These are phyloP conservation scores for Trichodelitschia bisporula DNA, from an alignment of 495 filamentous ascomycete species.

Conservation along the genomic window DNA sequence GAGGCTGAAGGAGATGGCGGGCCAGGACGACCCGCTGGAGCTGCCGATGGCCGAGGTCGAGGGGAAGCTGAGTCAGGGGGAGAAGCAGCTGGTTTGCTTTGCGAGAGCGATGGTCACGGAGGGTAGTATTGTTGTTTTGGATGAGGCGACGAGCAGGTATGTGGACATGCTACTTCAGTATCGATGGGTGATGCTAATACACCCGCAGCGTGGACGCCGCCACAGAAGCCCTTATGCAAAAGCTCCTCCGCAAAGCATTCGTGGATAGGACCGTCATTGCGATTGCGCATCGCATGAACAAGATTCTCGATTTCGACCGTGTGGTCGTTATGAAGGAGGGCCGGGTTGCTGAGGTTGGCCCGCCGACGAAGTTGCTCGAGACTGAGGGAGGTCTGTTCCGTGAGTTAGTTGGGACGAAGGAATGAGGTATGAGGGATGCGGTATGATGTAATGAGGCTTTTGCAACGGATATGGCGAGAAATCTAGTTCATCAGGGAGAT, in stretches of 20 bases:
- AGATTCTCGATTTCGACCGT: conserved; percentile 5
- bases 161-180: conserved; percentile 1
- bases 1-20: conserved; percentile 1
- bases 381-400: conserved; percentile 4
- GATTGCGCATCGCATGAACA: conserved; percentile 6
- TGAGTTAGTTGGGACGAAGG: conserved; percentile 4
- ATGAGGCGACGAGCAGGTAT: conserved; percentile 32
- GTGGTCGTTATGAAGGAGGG: conserved; percentile 6
- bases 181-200: neutral
- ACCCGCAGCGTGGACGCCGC: conserved; percentile 5
- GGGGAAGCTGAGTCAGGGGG: conserved; percentile 30
- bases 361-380: conserved; percentile 2
- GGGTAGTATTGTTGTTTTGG: conserved; percentile 31
- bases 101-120: conserved; percentile 30
- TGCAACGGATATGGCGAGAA: too few species aligned
- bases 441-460: too few species aligned
- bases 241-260: conserved; percentile 5
- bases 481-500: too few species aligned
- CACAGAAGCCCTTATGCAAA: conserved; percentile 6
- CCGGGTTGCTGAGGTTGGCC: conserved; percentile 2
- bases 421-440: too few species aligned
- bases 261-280: conserved; percentile 5
- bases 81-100: conserved; percentile 33
- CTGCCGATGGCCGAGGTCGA: conserved; percentile 5
- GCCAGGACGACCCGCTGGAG: conserved; percentile 2